A percentile compares a stretch with the other conserved stretches of the same genome.
Evolutionary conservation across 352 stramenopile species (phyloP).

Genomic region (Pythium sp.): DNA sequence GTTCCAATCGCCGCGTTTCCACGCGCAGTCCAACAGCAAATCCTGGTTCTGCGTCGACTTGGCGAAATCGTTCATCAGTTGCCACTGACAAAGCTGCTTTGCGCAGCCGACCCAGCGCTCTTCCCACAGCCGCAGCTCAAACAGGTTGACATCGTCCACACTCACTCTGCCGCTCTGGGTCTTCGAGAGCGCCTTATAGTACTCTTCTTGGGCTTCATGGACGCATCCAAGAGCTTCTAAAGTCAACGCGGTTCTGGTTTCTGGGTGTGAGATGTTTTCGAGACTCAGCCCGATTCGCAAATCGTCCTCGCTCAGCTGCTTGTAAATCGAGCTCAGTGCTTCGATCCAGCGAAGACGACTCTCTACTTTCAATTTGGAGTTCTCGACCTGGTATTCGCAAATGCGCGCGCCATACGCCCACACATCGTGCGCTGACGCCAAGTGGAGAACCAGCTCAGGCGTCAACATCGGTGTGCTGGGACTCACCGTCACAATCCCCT

Average conservation of each 20-base stretch:
- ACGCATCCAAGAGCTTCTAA: conserved; percentile 82
- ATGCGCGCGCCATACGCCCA: conserved; percentile 71
- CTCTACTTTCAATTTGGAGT: conserved; percentile 59
- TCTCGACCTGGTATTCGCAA: conserved; percentile 84
- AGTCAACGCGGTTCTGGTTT: conserved; percentile 70
- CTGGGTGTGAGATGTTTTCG: conserved; percentile 70
- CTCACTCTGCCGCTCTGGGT: conserved; percentile 65
- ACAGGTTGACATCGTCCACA: conserved; percentile 81
- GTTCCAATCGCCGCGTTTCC: conserved; percentile 90
- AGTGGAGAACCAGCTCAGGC: conserved; percentile 78
- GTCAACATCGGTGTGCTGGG: conserved; percentile 67
- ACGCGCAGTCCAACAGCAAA: conserved; percentile 90
- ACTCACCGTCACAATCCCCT: conserved; percentile 61
- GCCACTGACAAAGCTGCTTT: conserved; percentile 91
- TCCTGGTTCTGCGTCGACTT: conserved; percentile 91
- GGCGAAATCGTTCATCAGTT: conserved; percentile 91
- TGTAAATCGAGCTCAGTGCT: conserved; percentile 82
- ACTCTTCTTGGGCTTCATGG: conserved; percentile 86
- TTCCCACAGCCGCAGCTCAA: conserved; percentile 86
- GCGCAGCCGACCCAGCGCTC: conserved; percentile 90
- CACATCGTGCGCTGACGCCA: conserved; percentile 82
- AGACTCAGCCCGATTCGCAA: conserved; percentile 74
- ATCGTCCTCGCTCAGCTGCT: conserved; percentile 84
- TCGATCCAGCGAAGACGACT: conserved; percentile 84
- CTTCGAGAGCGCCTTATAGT: conserved; percentile 81